Conservation (phyloP, 768 basidiomycete species). For the Naganishia friedmannii region DNA sequence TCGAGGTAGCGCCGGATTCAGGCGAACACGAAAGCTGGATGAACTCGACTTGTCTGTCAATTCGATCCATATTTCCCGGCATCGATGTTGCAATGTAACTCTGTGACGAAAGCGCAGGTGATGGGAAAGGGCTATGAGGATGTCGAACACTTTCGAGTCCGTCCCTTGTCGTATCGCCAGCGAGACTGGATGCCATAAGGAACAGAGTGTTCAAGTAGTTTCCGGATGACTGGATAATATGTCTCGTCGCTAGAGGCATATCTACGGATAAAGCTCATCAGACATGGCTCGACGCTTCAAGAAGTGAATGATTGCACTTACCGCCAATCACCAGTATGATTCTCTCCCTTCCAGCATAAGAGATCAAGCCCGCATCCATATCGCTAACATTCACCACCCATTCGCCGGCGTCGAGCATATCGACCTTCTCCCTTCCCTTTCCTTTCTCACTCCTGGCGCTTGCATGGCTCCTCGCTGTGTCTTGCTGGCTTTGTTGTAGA, state of each 20-base stretch:
- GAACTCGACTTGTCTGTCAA: background rate
- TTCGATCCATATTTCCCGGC: background rate
- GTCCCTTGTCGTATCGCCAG: background rate
- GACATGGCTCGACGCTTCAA: background rate
- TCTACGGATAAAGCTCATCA: background rate
- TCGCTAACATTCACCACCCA: slow-evolving; percentile 9
- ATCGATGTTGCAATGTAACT: background rate
- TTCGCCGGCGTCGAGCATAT: background rate
- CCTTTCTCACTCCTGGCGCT: background rate
- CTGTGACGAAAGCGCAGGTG: background rate
- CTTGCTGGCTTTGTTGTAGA: background rate
- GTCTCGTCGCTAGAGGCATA: background rate
- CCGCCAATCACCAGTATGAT: slow-evolving; percentile 14
- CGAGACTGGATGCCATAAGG: background rate
- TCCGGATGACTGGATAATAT: slow-evolving; percentile 1
- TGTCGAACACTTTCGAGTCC: background rate
- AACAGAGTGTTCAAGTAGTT: slow-evolving; percentile 15
- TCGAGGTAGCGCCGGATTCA: background rate
- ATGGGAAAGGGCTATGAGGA: background rate
- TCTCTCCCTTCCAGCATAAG: background rate
- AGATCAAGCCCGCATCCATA: background rate
- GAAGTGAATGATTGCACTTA: background rate
- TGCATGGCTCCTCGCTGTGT: background rate
- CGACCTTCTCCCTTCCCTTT: background rate
- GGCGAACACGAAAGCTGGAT: background rate